Evolutionary conservation across 495 filamentous ascomycete species (phyloP).

Genomic region (Aspergillus nidulans): DNA sequence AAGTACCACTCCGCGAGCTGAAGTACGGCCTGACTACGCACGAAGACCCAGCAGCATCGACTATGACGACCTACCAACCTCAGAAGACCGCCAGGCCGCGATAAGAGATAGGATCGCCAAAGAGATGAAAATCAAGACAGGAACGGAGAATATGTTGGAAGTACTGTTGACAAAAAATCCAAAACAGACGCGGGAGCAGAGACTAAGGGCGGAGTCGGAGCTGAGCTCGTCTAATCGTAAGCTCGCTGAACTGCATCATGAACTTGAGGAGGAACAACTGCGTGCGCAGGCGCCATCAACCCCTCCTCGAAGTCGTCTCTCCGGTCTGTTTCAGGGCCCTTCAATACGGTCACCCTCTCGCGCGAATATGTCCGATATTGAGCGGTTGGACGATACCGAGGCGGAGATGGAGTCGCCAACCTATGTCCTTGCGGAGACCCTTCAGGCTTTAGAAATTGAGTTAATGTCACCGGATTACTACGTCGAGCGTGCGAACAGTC

Average conservation of each 20-base stretch:
- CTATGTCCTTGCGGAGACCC: slow-evolving; percentile 78
- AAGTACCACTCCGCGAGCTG: slow-evolving; percentile 63
- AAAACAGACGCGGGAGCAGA: slow-evolving; percentile 91
- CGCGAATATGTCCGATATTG: slow-evolving; percentile 46
- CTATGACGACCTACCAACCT: slow-evolving; percentile 51
- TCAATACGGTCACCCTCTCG: slow-evolving; percentile 64
- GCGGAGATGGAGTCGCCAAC: slow-evolving; percentile 80
- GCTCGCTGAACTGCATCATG: slow-evolving; percentile 73
- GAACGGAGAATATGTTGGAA: slow-evolving; percentile 95
- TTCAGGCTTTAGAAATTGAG: slow-evolving; percentile 81
- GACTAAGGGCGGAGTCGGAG: slow-evolving; percentile 81
- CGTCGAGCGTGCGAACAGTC: slow-evolving; percentile 80
- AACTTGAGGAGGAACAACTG: slow-evolving; percentile 70
- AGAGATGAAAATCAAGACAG: slow-evolving; percentile 95
- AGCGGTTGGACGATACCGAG: slow-evolving; percentile 45
- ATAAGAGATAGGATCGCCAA: slow-evolving; percentile 81
- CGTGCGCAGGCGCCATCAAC: slow-evolving; percentile 62
- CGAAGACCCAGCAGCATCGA: slow-evolving; percentile 60
- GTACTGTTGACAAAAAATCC: slow-evolving; percentile 90
- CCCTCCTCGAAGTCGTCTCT: slow-evolving; percentile 63
- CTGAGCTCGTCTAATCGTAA: slow-evolving; percentile 86
- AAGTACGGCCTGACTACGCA: slow-evolving; percentile 62
- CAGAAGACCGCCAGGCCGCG: slow-evolving; percentile 69
- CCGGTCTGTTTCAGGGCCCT: slow-evolving; percentile 61
- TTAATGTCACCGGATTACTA: slow-evolving; percentile 92